A percentile compares a stretch with the other conserved stretches of the same genome.
phyloP scores from a whole-genome alignment of 768 basidiomycete genomes.

The Serendipita sp. region DNA sequence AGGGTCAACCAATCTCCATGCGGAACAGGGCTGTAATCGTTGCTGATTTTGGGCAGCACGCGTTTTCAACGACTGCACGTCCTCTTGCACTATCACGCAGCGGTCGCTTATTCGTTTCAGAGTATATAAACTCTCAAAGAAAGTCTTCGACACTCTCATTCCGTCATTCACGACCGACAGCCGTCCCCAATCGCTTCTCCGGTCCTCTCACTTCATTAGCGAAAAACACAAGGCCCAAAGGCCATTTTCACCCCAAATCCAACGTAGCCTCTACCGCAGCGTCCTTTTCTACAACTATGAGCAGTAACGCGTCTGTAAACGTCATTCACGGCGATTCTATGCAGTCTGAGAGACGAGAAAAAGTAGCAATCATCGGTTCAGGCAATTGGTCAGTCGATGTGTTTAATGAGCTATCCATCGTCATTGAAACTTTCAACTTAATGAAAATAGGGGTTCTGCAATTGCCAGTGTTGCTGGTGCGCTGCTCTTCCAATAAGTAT shows the following conservation, averaged over 20 bases:
- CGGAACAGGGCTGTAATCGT: no score
- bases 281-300: background rate
- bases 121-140: no score
- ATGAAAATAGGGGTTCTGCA: conserved; percentile 21
- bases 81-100: no score
- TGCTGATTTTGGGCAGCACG: no score
- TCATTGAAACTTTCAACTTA: background rate
- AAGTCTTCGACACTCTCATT: background rate
- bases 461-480: conserved; percentile 22
- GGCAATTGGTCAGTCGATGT: conserved; percentile 19
- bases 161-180: background rate
- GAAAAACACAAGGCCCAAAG: background rate
- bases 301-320: background rate
- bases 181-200: background rate
- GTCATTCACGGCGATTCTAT: background rate
- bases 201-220: background rate
- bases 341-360: conserved; percentile 11
- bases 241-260: background rate
- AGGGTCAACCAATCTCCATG: no score
- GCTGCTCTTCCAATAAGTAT: conserved; percentile 3
- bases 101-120: no score
- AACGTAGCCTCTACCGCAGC: background rate
- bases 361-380: conserved; percentile 21
- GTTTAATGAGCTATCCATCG: background rate
- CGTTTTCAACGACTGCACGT: no score